Evolutionary conservation across 495 filamentous ascomycete genomes (phyloP).

Genomic region (Annulohypoxylon moriforme): DNA sequence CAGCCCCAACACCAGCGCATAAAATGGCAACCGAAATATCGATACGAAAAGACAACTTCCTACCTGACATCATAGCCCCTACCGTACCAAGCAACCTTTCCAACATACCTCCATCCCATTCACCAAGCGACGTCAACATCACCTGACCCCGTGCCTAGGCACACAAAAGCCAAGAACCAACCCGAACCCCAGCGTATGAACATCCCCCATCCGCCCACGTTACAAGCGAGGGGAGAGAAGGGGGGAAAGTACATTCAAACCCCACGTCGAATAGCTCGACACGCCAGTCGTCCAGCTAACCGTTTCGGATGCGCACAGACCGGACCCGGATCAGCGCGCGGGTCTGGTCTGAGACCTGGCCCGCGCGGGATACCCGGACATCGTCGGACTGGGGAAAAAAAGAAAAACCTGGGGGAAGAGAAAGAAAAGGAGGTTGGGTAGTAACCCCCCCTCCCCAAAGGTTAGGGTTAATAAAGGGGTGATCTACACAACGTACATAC

Average conservation of each 20-base stretch:
- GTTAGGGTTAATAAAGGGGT: neutral
- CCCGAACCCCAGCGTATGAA: neutral
- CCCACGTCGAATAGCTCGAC: neutral
- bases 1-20: neutral
- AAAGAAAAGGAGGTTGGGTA: neutral
- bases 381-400: neutral
- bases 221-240: neutral
- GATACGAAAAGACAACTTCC: neutral
- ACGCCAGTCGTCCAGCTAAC: neutral
- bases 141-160: neutral
- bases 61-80: neutral
- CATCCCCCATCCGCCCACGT: neutral
- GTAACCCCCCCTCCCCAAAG: neutral
- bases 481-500: neutral
- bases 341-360: neutral
- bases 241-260: neutral
- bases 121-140: neutral
- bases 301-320: neutral
- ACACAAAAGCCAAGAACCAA: neutral
- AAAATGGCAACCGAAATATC: neutral
- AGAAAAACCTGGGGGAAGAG: slow-evolving; percentile 7
- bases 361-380: neutral
- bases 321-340: neutral
- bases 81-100: neutral
- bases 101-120: neutral